phyloP scores from a whole-genome alignment of 208 protist genomes.

The Herpetomonas samuelpessoai region DNA sequence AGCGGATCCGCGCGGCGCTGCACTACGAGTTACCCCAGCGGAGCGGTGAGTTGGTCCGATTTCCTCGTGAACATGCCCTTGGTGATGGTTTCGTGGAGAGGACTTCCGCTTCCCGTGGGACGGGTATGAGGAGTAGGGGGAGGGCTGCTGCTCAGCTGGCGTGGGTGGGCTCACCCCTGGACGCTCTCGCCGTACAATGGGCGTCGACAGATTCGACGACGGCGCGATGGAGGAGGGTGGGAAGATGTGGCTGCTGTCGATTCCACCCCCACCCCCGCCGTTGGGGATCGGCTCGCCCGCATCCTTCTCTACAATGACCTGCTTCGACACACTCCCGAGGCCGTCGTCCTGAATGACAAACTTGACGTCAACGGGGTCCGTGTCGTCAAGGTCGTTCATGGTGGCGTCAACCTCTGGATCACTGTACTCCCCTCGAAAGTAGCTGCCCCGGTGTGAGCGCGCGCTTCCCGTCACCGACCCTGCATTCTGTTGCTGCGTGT shows the following conservation, averaged over 20 bases:
- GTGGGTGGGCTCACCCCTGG: too few relatives aligned
- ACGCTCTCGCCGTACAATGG: too few relatives aligned
- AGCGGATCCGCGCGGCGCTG: too few relatives aligned
- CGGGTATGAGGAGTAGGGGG: too few relatives aligned
- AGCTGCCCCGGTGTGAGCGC: background rate
- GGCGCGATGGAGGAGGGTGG: background rate
- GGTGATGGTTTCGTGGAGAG: too few relatives aligned
- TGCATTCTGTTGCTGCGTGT: too few relatives aligned
- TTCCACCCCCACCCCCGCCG: background rate
- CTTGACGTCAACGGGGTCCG: slow-evolving; percentile 22
- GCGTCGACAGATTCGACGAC: background rate
- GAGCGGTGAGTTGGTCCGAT: too few relatives aligned
- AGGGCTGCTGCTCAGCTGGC: too few relatives aligned
- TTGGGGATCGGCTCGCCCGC: too few relatives aligned
- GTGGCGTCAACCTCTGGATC: slow-evolving; percentile 45
- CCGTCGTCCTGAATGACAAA: slow-evolving; percentile 41
- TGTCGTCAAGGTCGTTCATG: slow-evolving; percentile 32
- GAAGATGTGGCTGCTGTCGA: background rate
- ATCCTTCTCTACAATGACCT: slow-evolving; percentile 14
- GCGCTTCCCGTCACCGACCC: too few relatives aligned
- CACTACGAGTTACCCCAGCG: too few relatives aligned
- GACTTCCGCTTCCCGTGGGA: background rate
- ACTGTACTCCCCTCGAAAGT: slow-evolving; percentile 28
- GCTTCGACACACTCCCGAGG: slow-evolving; percentile 24
- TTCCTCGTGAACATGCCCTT: too few relatives aligned